Evolutionary conservation across 805 yeast genomes (phyloP), one percentile per base, ranked within the genome.

Genomic region (Candida tibetensis): DNA sequence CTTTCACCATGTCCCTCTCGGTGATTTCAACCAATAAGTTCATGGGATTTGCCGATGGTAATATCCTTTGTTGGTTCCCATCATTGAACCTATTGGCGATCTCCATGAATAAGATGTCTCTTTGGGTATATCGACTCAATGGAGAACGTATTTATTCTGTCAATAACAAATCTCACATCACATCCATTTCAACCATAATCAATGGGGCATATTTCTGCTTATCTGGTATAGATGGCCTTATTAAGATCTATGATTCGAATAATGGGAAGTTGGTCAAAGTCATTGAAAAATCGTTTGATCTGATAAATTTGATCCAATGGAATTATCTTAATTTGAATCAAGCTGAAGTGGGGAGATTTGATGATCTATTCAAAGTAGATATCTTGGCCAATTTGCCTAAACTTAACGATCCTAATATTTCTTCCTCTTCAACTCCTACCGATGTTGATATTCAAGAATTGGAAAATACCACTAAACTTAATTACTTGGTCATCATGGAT

Each of bases 91-190:
- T 77, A 22, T 45, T 82, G 23, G 73, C 79, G 5, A 52, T 79
- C 2, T 64, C 78, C 7, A 75, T 57, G 84, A 81, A 40, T 50
- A 61, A 49, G 41, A 64, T 39, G 55, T 79, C 74, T 3, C 49
- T 69, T 4, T 66, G 77, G 64, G 69, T 80, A 7, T 76, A 72
- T 45, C 69, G 86, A 33, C 55, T 71, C 29, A 74, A 71, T 41
- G 82, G 81, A 1, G 74, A 72, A 42, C 48, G 74, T 15, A 74
- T 78, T 4, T 78, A 77, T 67, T 66, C 77, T 12, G 58, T 72
- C 18, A 63, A 66, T 32, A 58, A 66, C 35, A 56, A 57, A 36
- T 55, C 64, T 7, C 52, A 51, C 12, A 66, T 68, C 19, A 39
- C 56, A 3, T 56, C 53, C 13, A 55, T 65, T 5, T 47, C 54